Evolutionary conservation across 1,284 basidiomycete species (phyloP).

Genomic region (Takashimella tepidaria): DNA sequence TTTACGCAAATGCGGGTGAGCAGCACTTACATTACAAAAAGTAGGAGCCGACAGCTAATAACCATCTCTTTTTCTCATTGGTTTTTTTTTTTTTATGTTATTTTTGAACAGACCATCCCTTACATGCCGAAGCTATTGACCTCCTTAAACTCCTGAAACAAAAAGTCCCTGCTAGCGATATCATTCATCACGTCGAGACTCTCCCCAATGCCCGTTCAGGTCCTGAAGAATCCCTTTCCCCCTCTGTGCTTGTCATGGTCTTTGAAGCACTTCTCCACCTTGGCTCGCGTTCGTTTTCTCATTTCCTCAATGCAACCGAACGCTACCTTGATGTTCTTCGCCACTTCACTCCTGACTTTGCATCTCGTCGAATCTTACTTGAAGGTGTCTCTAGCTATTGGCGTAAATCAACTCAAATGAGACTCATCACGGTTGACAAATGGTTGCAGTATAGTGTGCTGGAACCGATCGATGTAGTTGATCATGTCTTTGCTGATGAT

Average conservation of each 20-base stretch:
- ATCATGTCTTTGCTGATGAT: constrained; percentile 65
- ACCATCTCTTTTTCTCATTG: neutral
- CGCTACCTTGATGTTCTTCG: constrained; percentile 87
- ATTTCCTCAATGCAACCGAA: constrained; percentile 96
- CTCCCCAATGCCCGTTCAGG: constrained; percentile 49
- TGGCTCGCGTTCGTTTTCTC: constrained; percentile 93
- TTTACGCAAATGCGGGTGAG: constrained; percentile 85
- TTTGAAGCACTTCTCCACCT: constrained; percentile 85
- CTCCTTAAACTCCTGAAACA: constrained; percentile 74
- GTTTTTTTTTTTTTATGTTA: neutral
- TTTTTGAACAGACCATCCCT: constrained; percentile 58
- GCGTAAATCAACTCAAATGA: constrained; percentile 73
- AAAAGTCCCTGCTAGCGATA: constrained; percentile 63
- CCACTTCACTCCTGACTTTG: constrained; percentile 57
- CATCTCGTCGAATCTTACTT: constrained; percentile 57
- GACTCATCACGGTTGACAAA: constrained; percentile 91
- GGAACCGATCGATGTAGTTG: constrained; percentile 85
- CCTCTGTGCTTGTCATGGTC: constrained; percentile 69
- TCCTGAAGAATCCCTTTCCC: constrained; percentile 54
- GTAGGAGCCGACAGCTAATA: too few species aligned
- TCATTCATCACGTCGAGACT: constrained; percentile 68
- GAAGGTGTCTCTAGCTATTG: constrained; percentile 70
- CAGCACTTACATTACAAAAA: too few species aligned
- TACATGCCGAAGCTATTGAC: constrained; percentile 73
- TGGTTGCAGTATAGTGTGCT: constrained; percentile 97